Conservation (phyloP, 1,139 yeast genomes). For the Blastobotrys illinoisensis region DNA sequence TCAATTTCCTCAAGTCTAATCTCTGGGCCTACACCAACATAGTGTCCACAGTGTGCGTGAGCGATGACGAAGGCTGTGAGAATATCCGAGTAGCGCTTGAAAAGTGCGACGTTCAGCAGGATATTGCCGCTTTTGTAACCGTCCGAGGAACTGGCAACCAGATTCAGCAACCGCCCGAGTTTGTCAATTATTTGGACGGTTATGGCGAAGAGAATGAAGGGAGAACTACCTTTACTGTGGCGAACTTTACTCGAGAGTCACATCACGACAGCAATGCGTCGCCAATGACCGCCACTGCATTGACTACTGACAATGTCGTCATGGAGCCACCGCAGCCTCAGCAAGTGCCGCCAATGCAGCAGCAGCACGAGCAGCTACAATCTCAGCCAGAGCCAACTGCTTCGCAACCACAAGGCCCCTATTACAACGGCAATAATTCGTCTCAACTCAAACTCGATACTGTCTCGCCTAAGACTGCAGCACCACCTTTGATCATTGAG, state of each 20-base stretch:
- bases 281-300: not conserved
- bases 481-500: not conserved
- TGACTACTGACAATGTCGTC: not conserved
- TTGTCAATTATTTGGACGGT: slow-evolving; percentile 45
- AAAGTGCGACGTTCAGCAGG: slow-evolving; percentile 57
- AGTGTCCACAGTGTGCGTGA: slow-evolving; percentile 70
- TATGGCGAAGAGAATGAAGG: slow-evolving; percentile 26
- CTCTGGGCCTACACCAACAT: slow-evolving; percentile 81
- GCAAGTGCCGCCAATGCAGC: not conserved
- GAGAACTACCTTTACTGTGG: slow-evolving; percentile 23
- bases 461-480: not conserved
- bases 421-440: not conserved
- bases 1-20: slow-evolving; percentile 67
- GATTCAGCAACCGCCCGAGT: slow-evolving; percentile 52
- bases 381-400: slow-evolving; percentile 1
- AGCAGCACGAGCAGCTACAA: not conserved
- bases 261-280: not conserved
- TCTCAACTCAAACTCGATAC: not conserved
- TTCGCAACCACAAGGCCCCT: not conserved
- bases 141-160: slow-evolving; percentile 63
- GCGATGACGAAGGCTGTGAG: slow-evolving; percentile 73
- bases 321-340: not conserved
- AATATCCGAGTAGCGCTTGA: slow-evolving; percentile 63
- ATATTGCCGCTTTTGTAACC: slow-evolving; percentile 51
- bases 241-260: slow-evolving; percentile 24